Percentiles rank a stretch among this genome's conserved stretches.
Conservation (phyloP, 768 basidiomycete species). For the Mycena chlorophos region DNA sequence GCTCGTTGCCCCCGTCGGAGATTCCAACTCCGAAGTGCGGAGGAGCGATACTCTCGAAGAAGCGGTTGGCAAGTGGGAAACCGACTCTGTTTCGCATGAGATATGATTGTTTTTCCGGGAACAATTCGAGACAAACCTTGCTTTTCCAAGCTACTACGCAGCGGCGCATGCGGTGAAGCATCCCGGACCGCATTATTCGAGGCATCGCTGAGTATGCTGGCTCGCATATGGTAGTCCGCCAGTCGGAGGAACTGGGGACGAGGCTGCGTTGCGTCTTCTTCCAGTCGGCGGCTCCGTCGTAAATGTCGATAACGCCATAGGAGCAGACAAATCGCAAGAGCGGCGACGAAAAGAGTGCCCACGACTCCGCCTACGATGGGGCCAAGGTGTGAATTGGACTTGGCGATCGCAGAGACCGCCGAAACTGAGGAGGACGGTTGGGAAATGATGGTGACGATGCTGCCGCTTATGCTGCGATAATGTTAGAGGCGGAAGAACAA, state of each 20-base stretch:
- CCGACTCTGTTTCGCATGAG: no score
- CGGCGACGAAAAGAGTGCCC: slow-evolving; percentile 5
- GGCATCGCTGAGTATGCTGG: no score
- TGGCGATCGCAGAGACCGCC: not conserved
- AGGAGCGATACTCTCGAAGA: no score
- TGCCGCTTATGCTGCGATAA: not conserved
- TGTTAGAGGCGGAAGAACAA: no score
- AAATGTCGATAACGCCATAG: not conserved
- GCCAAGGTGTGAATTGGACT: not conserved
- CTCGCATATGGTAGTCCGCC: slow-evolving; percentile 8
- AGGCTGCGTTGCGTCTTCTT: not conserved
- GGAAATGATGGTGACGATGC: not conserved
- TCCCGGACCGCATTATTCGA: not conserved
- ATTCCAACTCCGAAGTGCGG: no score
- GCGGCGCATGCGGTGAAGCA: no score
- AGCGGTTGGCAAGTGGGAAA: no score
- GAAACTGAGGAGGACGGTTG: not conserved
- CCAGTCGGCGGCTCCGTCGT: not conserved
- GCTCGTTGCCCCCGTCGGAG: no score
- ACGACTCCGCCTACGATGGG: not conserved
- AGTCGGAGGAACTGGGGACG: slow-evolving; percentile 10
- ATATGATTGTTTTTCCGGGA: no score
- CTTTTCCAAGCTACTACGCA: not conserved
- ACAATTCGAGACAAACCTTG: no score
- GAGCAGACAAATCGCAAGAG: not conserved